Percentiles rank a stretch among this genome's conserved stretches.
These are phyloP conservation scores for Acrocalymma vagum DNA, from an alignment of 2,329 filamentous ascomycete genomes.

Conservation along the genomic window DNA sequence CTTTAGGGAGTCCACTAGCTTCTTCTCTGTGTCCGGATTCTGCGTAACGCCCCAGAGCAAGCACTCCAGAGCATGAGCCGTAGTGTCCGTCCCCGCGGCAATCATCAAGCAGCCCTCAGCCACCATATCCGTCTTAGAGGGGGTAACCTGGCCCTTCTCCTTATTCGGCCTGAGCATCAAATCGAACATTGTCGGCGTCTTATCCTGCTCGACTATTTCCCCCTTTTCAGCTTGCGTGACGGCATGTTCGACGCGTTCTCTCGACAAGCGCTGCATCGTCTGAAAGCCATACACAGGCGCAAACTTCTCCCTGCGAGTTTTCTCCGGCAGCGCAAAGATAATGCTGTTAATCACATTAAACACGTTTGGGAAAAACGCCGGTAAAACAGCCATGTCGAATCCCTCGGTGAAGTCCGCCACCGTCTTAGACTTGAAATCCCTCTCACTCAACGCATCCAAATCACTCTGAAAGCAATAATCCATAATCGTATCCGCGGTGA, in stretches of 20 bases:
- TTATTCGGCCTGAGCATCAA: constrained; percentile 13
- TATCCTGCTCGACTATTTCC: too few relatives aligned
- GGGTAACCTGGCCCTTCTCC: constrained; percentile 14
- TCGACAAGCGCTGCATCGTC: constrained; percentile 14
- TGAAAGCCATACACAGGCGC: constrained; percentile 15
- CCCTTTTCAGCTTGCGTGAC: constrained; percentile 1
- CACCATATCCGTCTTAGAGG: constrained; percentile 17
- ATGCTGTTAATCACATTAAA: constrained; percentile 10
- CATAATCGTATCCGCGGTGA: constrained; percentile 22
- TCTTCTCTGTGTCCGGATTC: constrained; percentile 8
- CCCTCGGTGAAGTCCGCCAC: constrained; percentile 12
- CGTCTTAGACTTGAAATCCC: constrained; percentile 10
- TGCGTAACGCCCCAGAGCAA: constrained; percentile 21
- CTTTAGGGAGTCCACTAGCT: constrained; percentile 12
- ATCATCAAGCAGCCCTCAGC: constrained; percentile 25
- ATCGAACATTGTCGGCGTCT: constrained; percentile 14
- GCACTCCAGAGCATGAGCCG: constrained; percentile 14
- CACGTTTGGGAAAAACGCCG: constrained; percentile 14
- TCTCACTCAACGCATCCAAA: constrained; percentile 9
- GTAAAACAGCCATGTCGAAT: constrained; percentile 10
- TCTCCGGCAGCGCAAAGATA: constrained; percentile 13
- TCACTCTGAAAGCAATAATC: constrained; percentile 23
- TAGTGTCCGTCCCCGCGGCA: constrained; percentile 23
- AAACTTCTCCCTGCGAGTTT: constrained; percentile 11
- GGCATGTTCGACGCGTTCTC: constrained; percentile 14